Evolutionary conservation across 805 yeast species (phyloP).

Genomic region (Blastobotrys attinorum): DNA sequence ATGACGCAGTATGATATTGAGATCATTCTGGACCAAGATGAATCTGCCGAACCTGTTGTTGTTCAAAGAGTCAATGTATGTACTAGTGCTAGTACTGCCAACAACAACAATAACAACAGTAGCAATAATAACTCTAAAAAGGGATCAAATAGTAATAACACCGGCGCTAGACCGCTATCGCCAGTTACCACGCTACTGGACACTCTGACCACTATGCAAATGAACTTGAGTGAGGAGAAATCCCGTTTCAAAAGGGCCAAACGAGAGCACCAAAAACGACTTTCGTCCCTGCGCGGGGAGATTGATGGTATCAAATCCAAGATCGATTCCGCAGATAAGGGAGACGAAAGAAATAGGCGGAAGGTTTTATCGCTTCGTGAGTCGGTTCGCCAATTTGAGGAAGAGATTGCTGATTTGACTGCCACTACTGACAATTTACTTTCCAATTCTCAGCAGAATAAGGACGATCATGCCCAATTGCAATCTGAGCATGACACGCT

Average conservation of each 20-base stretch:
- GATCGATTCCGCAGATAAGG: slow-evolving; percentile 40
- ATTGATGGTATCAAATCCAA: slow-evolving; percentile 46
- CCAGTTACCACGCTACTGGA: slow-evolving; percentile 60
- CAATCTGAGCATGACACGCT: slow-evolving; percentile 13
- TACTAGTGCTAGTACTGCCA: too few relatives aligned
- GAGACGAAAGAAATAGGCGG: slow-evolving; percentile 49
- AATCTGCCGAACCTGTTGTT: background rate
- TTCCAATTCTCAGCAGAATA: slow-evolving; percentile 7
- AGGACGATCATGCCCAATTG: slow-evolving; percentile 5
- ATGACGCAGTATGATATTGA: slow-evolving; percentile 56
- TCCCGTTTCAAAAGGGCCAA: slow-evolving; percentile 48
- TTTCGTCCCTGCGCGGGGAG: slow-evolving; percentile 45
- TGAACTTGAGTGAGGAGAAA: slow-evolving; percentile 50
- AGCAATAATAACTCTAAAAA: background rate
- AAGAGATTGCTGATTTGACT: slow-evolving; percentile 26
- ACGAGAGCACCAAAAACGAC: slow-evolving; percentile 49
- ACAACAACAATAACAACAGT: background rate
- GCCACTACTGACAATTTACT: slow-evolving; percentile 8
- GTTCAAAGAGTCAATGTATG: background rate
- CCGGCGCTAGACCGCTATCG: slow-evolving; percentile 34
- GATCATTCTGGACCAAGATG: slow-evolving; percentile 21
- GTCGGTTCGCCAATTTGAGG: slow-evolving; percentile 34
- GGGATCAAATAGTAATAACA: background rate
- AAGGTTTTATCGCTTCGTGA: slow-evolving; percentile 45
- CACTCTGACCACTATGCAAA: slow-evolving; percentile 56